These are phyloP conservation scores for Rhododendron simsii DNA, from an alignment of 148 eudicot genomes.

Conservation along the genomic window DNA sequence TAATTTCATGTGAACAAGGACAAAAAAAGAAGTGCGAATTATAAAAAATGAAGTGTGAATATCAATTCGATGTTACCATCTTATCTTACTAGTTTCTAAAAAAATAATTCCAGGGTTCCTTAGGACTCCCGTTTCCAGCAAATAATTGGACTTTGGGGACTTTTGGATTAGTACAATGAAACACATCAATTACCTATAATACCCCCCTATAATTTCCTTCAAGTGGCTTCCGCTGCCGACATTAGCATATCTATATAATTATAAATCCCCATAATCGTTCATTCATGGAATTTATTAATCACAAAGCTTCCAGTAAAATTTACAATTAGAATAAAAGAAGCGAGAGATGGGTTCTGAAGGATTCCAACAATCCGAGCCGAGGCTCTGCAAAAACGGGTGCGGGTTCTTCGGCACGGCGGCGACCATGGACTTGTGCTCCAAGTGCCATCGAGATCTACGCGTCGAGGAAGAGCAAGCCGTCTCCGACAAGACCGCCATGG, in stretches of 20 bases:
- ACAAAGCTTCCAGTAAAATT: background rate
- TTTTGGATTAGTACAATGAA: too few species aligned
- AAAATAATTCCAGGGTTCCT: background rate
- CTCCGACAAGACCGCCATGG: conserved; percentile 36
- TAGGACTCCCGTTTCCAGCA: too few species aligned
- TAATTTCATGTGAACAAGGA: too few species aligned
- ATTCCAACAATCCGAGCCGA: conserved; percentile 47
- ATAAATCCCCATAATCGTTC: background rate
- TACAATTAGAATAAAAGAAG: background rate
- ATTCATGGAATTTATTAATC: too few species aligned
- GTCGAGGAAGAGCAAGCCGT: conserved; percentile 39
- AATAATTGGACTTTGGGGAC: too few species aligned
- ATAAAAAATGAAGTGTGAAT: too few species aligned
- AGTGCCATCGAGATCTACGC: conserved; percentile 40
- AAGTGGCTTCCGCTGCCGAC: background rate
- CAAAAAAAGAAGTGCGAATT: too few species aligned
- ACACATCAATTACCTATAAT: background rate
- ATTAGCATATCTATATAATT: too few species aligned
- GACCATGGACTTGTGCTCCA: conserved; percentile 53
- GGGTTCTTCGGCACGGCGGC: conserved; percentile 62
- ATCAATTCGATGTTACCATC: too few species aligned
- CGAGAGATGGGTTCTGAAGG: conserved; percentile 36
- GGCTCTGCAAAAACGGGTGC: conserved; percentile 54
- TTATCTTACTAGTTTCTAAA: too few species aligned
- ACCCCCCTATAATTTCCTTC: background rate